phyloP scores from a whole-genome alignment of 805 yeast genomes.

The Yarrowia sp. region DNA sequence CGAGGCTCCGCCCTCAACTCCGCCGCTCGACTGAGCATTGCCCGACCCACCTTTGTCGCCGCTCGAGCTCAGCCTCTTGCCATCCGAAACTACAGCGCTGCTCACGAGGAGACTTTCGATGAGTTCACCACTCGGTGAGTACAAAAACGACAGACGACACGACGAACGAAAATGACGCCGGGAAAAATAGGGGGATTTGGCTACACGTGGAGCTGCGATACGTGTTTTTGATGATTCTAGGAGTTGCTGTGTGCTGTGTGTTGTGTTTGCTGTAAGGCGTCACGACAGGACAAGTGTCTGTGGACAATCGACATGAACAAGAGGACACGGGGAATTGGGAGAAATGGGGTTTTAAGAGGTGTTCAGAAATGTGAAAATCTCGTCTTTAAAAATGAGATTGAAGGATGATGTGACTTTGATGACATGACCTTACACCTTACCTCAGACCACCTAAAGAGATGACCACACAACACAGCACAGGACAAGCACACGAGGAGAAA shows the following conservation, averaged over 20 bases:
- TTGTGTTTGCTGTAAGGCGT: slow-evolving; percentile 6
- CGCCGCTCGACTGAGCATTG: slow-evolving; percentile 37
- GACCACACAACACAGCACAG: background rate
- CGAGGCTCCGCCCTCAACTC: slow-evolving; percentile 39
- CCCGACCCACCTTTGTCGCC: slow-evolving; percentile 36
- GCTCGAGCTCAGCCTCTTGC: slow-evolving; percentile 28
- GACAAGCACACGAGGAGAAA: background rate
- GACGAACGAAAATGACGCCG: background rate
- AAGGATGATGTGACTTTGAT: too few species aligned
- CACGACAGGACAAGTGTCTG: background rate
- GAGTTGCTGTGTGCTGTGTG: background rate
- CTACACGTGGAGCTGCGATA: background rate
- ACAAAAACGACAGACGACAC: slow-evolving; percentile 10
- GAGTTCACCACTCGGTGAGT: slow-evolving; percentile 83
- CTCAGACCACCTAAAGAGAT: too few species aligned
- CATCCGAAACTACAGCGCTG: slow-evolving; percentile 74
- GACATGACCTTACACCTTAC: too few species aligned
- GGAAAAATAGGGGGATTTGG: background rate
- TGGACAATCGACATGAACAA: too few species aligned
- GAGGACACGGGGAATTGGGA: too few species aligned
- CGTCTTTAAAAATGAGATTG: background rate
- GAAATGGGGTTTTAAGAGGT: background rate
- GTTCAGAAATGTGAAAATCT: background rate
- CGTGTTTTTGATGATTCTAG: background rate
- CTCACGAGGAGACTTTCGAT: slow-evolving; percentile 91